Percentiles rank a stretch among this genome's conserved stretches.
Evolutionary conservation across 768 basidiomycete species (phyloP).

Genomic region (Cyclocybe aegerita): DNA sequence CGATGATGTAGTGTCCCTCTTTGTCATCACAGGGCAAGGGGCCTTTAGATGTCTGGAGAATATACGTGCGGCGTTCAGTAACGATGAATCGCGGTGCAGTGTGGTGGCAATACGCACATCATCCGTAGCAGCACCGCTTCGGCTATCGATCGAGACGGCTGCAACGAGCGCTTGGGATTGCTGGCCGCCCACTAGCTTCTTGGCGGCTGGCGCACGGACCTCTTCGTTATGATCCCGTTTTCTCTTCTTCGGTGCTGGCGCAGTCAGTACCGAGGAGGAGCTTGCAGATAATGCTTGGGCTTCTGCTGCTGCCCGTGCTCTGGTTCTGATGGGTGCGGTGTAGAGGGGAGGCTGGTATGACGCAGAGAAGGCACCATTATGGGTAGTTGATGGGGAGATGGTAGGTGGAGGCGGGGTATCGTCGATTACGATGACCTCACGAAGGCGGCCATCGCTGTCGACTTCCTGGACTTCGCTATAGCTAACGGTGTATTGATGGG

Average conservation of each 20-base stretch:
- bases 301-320: conserved; percentile 85
- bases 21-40: conserved; percentile 89
- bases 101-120: conserved; percentile 51
- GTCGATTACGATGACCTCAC: conserved; percentile 91
- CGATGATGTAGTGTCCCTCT: conserved; percentile 98
- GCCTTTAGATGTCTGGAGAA: conserved; percentile 60
- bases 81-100: background rate
- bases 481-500: conserved; percentile 77
- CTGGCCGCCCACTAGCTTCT: conserved; percentile 57
- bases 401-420: conserved; percentile 87
- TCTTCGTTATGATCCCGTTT: conserved; percentile 78
- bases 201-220: conserved; percentile 63
- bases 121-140: conserved; percentile 61
- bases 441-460: conserved; percentile 70
- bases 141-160: conserved; percentile 67
- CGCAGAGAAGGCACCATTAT: conserved; percentile 69
- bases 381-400: conserved; percentile 71
- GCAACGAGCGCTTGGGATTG: conserved; percentile 48
- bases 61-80: conserved; percentile 23
- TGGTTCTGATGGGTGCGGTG: conserved; percentile 77
- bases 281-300: conserved; percentile 74
- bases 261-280: conserved; percentile 61
- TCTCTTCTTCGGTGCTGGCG: conserved; percentile 80
- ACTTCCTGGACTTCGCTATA: conserved; percentile 90
- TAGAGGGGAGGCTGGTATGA: conserved; percentile 79